Conservation (phyloP, 208 protist genomes). For the Acanthamoeba healyi region DNA sequence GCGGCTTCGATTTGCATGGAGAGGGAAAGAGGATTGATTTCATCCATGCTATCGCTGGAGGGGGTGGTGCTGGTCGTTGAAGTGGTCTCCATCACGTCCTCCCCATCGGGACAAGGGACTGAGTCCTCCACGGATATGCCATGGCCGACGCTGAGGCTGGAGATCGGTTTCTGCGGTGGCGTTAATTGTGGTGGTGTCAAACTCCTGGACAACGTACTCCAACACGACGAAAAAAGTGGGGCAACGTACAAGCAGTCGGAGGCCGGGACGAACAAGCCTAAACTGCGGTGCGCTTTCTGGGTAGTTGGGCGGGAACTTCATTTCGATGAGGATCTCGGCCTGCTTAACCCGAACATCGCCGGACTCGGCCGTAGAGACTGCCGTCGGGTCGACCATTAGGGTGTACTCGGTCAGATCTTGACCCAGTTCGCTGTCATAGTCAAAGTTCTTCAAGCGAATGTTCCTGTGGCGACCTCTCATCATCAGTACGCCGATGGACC, state of each 20-base stretch:
- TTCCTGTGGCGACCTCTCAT: neutral
- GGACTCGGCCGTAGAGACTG: conserved; percentile 13
- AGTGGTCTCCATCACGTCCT: neutral
- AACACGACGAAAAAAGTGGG: neutral
- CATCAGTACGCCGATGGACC: neutral
- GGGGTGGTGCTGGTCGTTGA: conserved; percentile 14
- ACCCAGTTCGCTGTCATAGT: conserved; percentile 66
- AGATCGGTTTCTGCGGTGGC: conserved; percentile 29
- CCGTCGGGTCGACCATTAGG: conserved; percentile 49
- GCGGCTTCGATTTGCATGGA: conserved; percentile 51
- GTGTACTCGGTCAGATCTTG: conserved; percentile 68
- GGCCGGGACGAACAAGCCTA: conserved; percentile 40
- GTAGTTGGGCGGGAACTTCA: conserved; percentile 71
- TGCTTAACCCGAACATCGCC: conserved; percentile 42
- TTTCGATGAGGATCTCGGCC: conserved; percentile 55
- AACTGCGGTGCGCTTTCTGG: conserved; percentile 25
- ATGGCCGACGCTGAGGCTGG: conserved; percentile 4
- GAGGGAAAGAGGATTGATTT: conserved; percentile 66
- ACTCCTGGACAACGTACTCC: too few relatives aligned
- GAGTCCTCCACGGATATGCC: conserved; percentile 64
- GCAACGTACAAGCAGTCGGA: neutral
- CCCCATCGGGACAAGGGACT: neutral
- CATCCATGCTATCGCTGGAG: conserved; percentile 14
- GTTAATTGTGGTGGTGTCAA: too few relatives aligned
- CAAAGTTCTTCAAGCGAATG: conserved; percentile 48